Percentiles rank a stretch among this genome's conserved stretches.
Evolutionary conservation across 106 monocot species (phyloP).

Genomic region (Ottelia alismoides): DNA sequence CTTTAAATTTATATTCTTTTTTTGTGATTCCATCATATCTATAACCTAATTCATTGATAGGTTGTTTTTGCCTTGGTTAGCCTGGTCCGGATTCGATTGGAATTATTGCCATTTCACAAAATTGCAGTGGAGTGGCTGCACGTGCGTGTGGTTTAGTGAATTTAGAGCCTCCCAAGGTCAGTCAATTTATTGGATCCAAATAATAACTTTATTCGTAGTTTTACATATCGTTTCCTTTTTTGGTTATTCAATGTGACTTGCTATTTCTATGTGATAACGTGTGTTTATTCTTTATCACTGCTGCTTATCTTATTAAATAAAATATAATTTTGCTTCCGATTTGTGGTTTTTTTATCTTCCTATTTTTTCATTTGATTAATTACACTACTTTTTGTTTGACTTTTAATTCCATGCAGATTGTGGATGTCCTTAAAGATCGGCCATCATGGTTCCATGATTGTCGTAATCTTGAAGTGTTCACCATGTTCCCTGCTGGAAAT

Average conservation of each 20-base stretch:
- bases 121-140: constrained; percentile 81
- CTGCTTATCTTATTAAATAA: no score
- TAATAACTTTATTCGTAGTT: no score
- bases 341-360: no score
- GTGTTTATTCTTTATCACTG: no score
- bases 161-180: constrained; percentile 89
- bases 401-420: constrained; percentile 35
- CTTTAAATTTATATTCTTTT: background rate
- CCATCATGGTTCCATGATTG: constrained; percentile 92
- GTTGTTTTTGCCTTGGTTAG: constrained; percentile 15
- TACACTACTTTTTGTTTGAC: background rate
- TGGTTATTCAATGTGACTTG: no score
- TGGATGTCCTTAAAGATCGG: constrained; percentile 85
- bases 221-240: no score
- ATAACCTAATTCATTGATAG: background rate
- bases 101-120: constrained; percentile 79
- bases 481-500: constrained; percentile 72
- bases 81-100: constrained; percentile 99
- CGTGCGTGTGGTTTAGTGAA: constrained; percentile 90
- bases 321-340: no score
- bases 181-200: background rate
- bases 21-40: background rate
- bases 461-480: constrained; percentile 61
- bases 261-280: no score
- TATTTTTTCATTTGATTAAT: no score